Conservation (phyloP, 2,329 filamentous ascomycete species). For the Penicillium digitatum region DNA sequence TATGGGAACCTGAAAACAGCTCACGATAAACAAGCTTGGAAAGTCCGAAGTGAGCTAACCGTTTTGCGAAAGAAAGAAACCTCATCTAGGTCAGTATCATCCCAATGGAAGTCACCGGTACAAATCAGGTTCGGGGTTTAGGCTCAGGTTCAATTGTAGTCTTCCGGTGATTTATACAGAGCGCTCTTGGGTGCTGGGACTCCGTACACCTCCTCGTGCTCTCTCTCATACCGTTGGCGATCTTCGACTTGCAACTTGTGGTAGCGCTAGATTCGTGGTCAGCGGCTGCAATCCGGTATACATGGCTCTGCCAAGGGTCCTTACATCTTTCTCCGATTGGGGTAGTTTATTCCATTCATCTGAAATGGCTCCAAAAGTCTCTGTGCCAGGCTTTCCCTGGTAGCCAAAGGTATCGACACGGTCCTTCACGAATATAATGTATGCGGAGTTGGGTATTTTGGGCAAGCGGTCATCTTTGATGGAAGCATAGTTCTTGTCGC, state of each 20-base stretch:
- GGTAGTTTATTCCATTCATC: conserved; percentile 29
- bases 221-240: conserved; percentile 32
- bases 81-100: not conserved
- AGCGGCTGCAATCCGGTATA: conserved; percentile 2
- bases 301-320: not conserved
- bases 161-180: not conserved
- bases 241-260: conserved; percentile 25
- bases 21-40: not conserved
- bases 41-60: not conserved
- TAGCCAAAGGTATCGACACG: conserved; percentile 50
- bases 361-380: conserved; percentile 27
- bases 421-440: conserved; percentile 45
- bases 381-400: conserved; percentile 41
- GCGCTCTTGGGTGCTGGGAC: not conserved
- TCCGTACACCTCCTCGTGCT: conserved; percentile 39
- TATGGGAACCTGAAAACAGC: not conserved
- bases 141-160: not conserved
- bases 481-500: conserved; percentile 12
- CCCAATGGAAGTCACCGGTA: not conserved
- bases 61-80: not conserved
- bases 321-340: conserved; percentile 37
- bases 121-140: not conserved
- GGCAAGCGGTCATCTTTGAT: conserved; percentile 55
- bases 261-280: conserved; percentile 28
- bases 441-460: conserved; percentile 43